Conservation (phyloP, 1,284 basidiomycete species). For the Tylopilus orsonianus region DNA sequence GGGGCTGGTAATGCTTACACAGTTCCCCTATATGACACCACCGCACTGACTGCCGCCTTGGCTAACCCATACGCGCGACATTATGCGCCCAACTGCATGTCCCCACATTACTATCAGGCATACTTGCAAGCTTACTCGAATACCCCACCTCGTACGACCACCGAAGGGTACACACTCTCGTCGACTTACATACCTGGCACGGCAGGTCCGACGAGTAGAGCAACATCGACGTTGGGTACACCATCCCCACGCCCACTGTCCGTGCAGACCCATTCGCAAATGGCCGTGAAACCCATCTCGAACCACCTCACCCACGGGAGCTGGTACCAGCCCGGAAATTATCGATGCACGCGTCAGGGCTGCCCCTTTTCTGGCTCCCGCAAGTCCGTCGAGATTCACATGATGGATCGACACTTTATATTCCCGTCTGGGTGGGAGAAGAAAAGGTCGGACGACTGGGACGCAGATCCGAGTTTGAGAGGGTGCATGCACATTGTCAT, state of each 20-base stretch:
- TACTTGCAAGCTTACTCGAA: slow-evolving; percentile 41
- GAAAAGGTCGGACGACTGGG: slow-evolving; percentile 68
- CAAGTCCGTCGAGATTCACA: slow-evolving; percentile 78
- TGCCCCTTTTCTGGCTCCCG: slow-evolving; percentile 76
- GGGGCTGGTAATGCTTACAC: slow-evolving; percentile 8
- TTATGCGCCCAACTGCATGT: slow-evolving; percentile 31
- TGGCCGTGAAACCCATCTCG: slow-evolving; percentile 10
- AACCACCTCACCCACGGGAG: slow-evolving; percentile 30
- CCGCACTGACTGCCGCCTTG: slow-evolving; percentile 34
- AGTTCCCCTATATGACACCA: slow-evolving; percentile 23
- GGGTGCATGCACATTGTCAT: slow-evolving; percentile 44
- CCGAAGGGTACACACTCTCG: slow-evolving; percentile 56
- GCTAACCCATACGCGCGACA: slow-evolving; percentile 41
- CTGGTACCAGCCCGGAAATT: slow-evolving; percentile 65
- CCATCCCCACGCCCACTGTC: slow-evolving; percentile 2
- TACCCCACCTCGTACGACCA: slow-evolving; percentile 37
- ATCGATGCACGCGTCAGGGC: slow-evolving; percentile 62
- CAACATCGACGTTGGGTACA: slow-evolving; percentile 4
- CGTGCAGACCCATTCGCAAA: slow-evolving; percentile 6
- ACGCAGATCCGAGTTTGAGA: slow-evolving; percentile 73
- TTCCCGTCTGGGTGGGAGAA: slow-evolving; percentile 77
- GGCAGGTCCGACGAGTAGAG: slow-evolving; percentile 12
- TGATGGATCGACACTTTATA: slow-evolving; percentile 89
- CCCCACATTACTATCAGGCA: slow-evolving; percentile 62
- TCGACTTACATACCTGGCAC: slow-evolving; percentile 43